phyloP scores from a whole-genome alignment of 345 rosid genomes.

The Ricinus communis region DNA sequence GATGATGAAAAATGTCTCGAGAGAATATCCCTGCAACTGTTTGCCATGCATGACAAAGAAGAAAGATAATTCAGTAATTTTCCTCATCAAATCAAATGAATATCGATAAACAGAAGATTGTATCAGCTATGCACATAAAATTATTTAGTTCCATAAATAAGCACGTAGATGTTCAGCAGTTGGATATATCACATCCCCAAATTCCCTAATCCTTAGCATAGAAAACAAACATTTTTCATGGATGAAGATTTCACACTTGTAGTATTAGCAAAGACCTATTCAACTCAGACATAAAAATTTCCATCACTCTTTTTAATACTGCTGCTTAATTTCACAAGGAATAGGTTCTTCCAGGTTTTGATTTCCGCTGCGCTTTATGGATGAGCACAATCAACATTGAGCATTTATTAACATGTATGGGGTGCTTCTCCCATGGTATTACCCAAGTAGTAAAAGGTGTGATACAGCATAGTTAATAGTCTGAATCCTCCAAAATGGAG shows the following conservation, averaged over 20 bases:
- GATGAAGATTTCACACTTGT: no score
- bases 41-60: not conserved
- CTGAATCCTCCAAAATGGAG: not conserved
- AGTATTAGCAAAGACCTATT: no score
- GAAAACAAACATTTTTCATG: no score
- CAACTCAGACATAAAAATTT: no score
- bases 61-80: not conserved
- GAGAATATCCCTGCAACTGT: constrained; percentile 78
- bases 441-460: not conserved
- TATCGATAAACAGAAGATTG: not conserved
- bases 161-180: not conserved
- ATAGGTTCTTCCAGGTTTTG: no score
- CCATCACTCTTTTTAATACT: no score
- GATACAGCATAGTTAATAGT: no score
- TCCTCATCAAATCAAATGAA: not conserved
- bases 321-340: no score
- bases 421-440: not conserved
- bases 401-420: no score
- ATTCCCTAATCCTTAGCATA: no score
- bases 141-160: not conserved
- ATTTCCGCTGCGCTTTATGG: no score
- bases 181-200: not conserved
- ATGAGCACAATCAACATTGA: no score
- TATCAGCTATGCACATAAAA: not conserved
- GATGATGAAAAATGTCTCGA: constrained; percentile 67